A percentile compares a stretch with the other conserved stretches of the same genome.
Conservation (phyloP, 139 green algal genomes). For the Desmodesmus armatus region DNA sequence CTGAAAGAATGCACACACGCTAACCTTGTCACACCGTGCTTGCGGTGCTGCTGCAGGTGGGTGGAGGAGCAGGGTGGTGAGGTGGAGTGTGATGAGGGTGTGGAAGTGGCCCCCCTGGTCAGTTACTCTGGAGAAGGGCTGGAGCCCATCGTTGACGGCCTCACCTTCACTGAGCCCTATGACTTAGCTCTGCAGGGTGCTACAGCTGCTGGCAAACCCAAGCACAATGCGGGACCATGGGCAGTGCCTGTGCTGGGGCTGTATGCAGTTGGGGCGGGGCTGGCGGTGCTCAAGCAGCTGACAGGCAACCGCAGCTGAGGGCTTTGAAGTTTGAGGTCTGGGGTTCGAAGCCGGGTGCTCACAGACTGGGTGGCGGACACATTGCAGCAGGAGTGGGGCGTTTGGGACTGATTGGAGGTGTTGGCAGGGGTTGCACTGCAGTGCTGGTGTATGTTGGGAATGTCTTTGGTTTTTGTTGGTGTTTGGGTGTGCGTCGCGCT, state of each 20-base stretch:
- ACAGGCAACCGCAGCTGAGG: no score
- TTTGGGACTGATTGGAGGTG: no score
- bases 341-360: no score
- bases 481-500: no score
- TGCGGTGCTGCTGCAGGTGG: conserved; percentile 57
- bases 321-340: no score
- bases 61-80: conserved; percentile 57
- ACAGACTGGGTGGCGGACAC: no score
- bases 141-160: conserved; percentile 33
- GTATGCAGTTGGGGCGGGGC: conserved; percentile 9
- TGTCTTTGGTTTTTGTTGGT: no score
- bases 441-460: no score
- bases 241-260: not conserved
- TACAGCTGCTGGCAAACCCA: not conserved
- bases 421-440: no score
- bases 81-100: conserved; percentile 50
- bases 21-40: no score
- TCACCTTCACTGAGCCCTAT: conserved; percentile 30
- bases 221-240: conserved; percentile 32
- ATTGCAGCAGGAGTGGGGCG: no score
- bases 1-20: not conserved
- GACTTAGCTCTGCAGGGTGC: conserved; percentile 38
- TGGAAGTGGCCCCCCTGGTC: conserved; percentile 74
- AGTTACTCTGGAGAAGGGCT: conserved; percentile 76
- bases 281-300: conserved; percentile 21